These are phyloP conservation scores for Cenchrus purpureus DNA, from an alignment of 176 grass and related monocot species.

Conservation along the genomic window DNA sequence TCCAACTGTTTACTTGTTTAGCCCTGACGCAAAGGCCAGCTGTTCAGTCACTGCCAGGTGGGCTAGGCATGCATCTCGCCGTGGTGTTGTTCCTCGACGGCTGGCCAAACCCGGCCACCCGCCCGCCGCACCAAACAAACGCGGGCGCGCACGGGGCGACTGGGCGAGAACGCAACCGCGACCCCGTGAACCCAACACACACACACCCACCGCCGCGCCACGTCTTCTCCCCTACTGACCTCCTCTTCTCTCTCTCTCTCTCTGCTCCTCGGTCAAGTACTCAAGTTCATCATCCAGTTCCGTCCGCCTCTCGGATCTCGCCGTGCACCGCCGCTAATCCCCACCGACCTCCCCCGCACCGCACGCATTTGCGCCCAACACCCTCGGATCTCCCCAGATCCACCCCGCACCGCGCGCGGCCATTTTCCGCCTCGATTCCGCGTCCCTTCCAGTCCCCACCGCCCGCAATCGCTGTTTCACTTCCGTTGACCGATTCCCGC, in stretches of 20 bases:
- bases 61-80: not conserved
- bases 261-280: not conserved
- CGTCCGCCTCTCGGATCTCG: slow-evolving; percentile 44
- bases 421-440: not conserved
- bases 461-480: slow-evolving; percentile 39
- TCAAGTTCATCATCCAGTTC: slow-evolving; percentile 22
- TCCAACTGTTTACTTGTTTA: not conserved
- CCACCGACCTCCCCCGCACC: not conserved
- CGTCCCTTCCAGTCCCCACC: slow-evolving; percentile 13
- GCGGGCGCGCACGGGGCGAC: not conserved
- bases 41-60: not conserved
- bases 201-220: not conserved
- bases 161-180: not conserved
- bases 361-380: slow-evolving; percentile 17
- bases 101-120: not conserved
- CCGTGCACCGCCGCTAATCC: slow-evolving; percentile 35
- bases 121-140: not conserved
- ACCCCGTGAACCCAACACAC: not conserved
- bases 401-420: slow-evolving; percentile 28
- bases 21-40: not conserved
- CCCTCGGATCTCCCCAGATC: slow-evolving; percentile 52
- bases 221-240: not conserved
- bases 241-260: not conserved
- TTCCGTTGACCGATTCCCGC: slow-evolving; percentile 72
- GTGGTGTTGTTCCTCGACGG: not conserved